A percentile compares a stretch with the other conserved stretches of the same genome.
These are phyloP conservation scores for Astrephomene gubernaculifera DNA, from an alignment of 139 green algal species.

Conservation along the genomic window DNA sequence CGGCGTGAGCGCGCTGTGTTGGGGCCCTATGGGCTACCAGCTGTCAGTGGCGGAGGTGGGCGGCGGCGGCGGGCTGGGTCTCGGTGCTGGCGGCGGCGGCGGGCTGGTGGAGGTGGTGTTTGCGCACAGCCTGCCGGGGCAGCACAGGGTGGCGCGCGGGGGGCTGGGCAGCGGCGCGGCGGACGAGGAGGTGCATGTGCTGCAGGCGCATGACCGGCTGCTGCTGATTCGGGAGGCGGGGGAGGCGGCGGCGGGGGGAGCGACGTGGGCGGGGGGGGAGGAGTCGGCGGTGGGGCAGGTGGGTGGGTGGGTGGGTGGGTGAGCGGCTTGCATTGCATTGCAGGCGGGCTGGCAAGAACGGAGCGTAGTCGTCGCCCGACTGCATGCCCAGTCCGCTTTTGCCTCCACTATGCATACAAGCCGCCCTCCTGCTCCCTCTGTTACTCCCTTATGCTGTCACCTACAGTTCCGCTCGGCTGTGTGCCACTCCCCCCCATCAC, in stretches of 20 bases:
- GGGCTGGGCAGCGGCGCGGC: slow-evolving; percentile 20
- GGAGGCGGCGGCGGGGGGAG: background rate
- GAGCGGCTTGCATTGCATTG: no score
- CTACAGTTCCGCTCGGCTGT: no score
- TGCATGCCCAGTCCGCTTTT: no score
- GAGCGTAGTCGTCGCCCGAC: no score
- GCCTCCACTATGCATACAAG: no score
- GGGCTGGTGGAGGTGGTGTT: slow-evolving; percentile 72
- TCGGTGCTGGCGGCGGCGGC: slow-evolving; percentile 34
- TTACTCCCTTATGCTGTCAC: no score
- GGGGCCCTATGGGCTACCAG: slow-evolving; percentile 71
- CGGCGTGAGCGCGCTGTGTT: slow-evolving; percentile 67
- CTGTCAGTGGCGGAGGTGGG: slow-evolving; percentile 61
- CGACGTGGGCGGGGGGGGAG: slow-evolving; percentile 2
- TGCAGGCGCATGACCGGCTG: slow-evolving; percentile 86
- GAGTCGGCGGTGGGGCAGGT: slow-evolving; percentile 30
- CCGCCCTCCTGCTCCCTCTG: no score
- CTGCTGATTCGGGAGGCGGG: slow-evolving; percentile 80
- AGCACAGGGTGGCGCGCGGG: slow-evolving; percentile 56
- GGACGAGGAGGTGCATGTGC: slow-evolving; percentile 73
- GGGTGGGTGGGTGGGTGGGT: background rate
- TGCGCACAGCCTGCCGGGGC: slow-evolving; percentile 63
- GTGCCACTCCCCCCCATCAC: no score
- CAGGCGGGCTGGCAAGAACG: no score
- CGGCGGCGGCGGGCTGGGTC: slow-evolving; percentile 13